These are phyloP conservation scores for Funneliformis geosporum DNA, from an alignment of 192 early-diverging fungal species.

Conservation along the genomic window DNA sequence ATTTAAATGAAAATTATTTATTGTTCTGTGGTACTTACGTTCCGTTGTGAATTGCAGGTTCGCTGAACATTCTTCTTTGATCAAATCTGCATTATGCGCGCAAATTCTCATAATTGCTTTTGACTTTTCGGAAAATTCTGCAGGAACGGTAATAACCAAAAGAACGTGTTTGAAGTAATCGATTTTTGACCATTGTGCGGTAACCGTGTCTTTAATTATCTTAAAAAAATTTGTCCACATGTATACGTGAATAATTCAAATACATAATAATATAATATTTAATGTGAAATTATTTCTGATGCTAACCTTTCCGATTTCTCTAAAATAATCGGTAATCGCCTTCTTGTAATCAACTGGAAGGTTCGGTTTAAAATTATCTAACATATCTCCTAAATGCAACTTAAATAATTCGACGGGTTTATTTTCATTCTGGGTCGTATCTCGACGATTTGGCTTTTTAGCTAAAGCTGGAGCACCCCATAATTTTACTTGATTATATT, in stretches of 20 bases:
- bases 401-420: constrained; percentile 5
- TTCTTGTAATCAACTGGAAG: background rate
- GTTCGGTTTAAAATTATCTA: background rate
- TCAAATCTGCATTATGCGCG: constrained; percentile 51
- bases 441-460: background rate
- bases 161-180: constrained; percentile 5
- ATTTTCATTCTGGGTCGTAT: background rate
- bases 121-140: constrained; percentile 27
- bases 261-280: background rate
- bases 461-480: background rate
- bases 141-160: constrained; percentile 8
- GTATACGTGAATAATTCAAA: background rate
- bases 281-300: too few relatives aligned
- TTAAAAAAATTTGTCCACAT: background rate
- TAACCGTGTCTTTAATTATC: background rate
- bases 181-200: background rate
- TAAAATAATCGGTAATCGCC: constrained; percentile 20
- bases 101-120: constrained; percentile 56
- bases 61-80: constrained; percentile 22
- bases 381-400: background rate
- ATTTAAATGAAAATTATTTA: background rate
- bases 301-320: background rate
- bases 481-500: background rate
- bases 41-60: background rate
- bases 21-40: background rate